Percentiles rank a stretch among this genome's conserved stretches.
These are phyloP conservation scores for Cardamine occulta DNA, from an alignment of 345 rosid species.

Conservation along the genomic window DNA sequence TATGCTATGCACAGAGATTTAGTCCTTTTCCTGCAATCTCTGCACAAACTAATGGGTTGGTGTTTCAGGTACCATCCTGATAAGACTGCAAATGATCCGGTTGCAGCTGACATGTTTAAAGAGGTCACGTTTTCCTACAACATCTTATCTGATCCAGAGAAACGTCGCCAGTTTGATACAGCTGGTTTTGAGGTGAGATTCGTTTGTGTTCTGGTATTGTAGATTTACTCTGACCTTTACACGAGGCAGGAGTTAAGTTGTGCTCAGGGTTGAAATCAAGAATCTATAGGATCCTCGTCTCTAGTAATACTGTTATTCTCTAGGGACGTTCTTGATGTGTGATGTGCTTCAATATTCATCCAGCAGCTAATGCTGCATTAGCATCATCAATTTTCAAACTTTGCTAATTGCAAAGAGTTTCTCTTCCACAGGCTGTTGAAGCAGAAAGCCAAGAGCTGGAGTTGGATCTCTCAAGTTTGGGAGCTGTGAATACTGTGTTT, in stretches of 20 bases:
- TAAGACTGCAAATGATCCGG: slow-evolving; percentile 91
- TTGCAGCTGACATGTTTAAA: slow-evolving; percentile 91
- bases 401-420: slow-evolving; percentile 12
- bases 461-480: slow-evolving; percentile 95
- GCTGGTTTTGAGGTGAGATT: slow-evolving; percentile 96
- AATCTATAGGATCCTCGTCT: neutral
- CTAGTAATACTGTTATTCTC: neutral
- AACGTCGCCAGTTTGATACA: slow-evolving; percentile 79
- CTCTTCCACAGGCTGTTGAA: slow-evolving; percentile 77
- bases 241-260: neutral
- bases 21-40: neutral
- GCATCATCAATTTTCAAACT: neutral
- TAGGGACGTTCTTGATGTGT: neutral
- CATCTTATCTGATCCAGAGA: slow-evolving; percentile 90
- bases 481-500: slow-evolving; percentile 95
- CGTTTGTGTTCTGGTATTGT: neutral
- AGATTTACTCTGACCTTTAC: neutral
- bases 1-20: neutral
- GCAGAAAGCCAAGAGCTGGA: slow-evolving; percentile 91
- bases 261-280: neutral
- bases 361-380: slow-evolving; percentile 1
- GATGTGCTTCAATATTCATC: neutral
- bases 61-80: slow-evolving; percentile 95
- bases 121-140: slow-evolving; percentile 94
- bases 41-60: slow-evolving; percentile 1